Conservation (phyloP, 2,329 filamentous ascomycete species). For the Annulohypoxylon truncatum region DNA sequence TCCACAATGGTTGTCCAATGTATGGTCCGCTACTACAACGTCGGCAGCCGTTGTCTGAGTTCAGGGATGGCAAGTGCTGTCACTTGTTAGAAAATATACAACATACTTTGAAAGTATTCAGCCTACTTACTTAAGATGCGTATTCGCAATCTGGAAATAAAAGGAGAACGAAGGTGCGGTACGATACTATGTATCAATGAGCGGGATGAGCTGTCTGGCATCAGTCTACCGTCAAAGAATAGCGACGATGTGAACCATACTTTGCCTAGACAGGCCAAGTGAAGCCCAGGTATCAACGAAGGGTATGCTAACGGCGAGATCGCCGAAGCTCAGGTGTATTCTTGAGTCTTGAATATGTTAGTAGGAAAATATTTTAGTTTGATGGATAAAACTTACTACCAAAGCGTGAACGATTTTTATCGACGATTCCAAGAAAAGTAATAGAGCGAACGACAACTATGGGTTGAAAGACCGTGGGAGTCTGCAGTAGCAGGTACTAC, state of each 20-base stretch:
- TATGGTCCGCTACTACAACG: not conserved
- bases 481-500: not conserved
- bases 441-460: not conserved
- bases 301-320: not conserved
- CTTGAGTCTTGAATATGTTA: not conserved
- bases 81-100: not conserved
- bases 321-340: not conserved
- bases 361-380: not conserved
- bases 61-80: not conserved
- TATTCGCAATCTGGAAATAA: not conserved
- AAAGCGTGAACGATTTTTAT: not conserved
- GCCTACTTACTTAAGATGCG: not conserved
- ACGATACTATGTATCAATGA: not conserved
- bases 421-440: not conserved
- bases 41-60: not conserved
- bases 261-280: not conserved
- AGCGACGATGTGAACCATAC: not conserved
- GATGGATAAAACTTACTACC: not conserved
- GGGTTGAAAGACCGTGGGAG: not conserved
- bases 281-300: not conserved
- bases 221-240: not conserved
- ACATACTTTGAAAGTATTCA: not conserved
- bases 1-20: not conserved
- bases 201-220: not conserved
- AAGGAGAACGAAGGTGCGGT: not conserved